A percentile compares a stretch with the other conserved stretches of the same genome.
These are phyloP conservation scores for Ilyonectria destructans DNA, from an alignment of 2,329 filamentous ascomycete species.

Conservation along the genomic window DNA sequence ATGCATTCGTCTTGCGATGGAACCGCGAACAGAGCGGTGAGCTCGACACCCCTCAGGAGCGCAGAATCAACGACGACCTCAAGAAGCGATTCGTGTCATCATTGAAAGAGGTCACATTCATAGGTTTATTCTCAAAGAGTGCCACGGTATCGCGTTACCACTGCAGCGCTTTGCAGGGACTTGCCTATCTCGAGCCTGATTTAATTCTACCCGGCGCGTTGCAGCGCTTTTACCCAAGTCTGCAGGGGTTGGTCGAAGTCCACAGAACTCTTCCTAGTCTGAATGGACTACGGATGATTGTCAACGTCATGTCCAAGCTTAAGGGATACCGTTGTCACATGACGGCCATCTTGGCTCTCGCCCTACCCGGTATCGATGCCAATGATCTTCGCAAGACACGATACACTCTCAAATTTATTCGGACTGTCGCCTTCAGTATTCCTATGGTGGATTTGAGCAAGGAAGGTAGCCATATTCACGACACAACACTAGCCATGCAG, in stretches of 20 bases:
- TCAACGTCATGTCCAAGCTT: conserved; percentile 90
- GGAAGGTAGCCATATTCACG: conserved; percentile 77
- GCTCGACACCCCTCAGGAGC: conserved; percentile 86
- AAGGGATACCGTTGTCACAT: conserved; percentile 98
- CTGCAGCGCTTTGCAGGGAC: conserved; percentile 88
- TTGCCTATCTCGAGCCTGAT: conserved; percentile 92
- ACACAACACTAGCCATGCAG: conserved; percentile 85
- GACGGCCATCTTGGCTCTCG: conserved; percentile 92
- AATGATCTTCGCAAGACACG: conserved; percentile 98
- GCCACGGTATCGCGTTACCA: conserved; percentile 93
- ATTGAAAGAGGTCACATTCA: conserved; percentile 93
- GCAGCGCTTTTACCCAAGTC: conserved; percentile 95
- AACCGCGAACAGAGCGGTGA: conserved; percentile 95
- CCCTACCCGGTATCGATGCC: conserved; percentile 95
- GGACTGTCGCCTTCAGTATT: conserved; percentile 96
- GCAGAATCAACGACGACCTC: conserved; percentile 83
- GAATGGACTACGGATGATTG: conserved; percentile 91
- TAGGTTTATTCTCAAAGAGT: conserved; percentile 98
- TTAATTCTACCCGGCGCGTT: conserved; percentile 93
- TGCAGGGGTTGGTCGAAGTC: conserved; percentile 97
- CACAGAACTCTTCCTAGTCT: conserved; percentile 96
- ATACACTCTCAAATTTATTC: conserved; percentile 94
- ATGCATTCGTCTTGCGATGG: conserved; percentile 98
- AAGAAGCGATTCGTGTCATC: conserved; percentile 92
- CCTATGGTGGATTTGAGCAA: conserved; percentile 83